Base-by-base conservation (phyloP, 768 basidiomycete genomes). In the Tulasnella sp. region DNA sequence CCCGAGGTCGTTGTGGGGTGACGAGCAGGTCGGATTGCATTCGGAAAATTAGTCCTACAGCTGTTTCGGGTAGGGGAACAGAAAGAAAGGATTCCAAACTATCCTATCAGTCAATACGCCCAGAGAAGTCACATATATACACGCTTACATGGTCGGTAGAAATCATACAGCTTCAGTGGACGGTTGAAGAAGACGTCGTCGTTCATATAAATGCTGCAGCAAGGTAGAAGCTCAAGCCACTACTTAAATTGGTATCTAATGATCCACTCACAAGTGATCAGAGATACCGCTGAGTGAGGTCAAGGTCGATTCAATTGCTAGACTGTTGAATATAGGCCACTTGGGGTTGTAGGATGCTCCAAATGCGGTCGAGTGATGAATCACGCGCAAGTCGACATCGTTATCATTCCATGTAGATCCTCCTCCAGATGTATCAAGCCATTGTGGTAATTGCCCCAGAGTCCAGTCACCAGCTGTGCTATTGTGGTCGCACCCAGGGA, bases 121-220 rank as follows among this genome's bases (percentile, higher is more conserved):
- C 23, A 29, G 3, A 30, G 2, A 27, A 50, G n/a, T 50, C 9
- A 8, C 5, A n/a, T 24, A n/a, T 3, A 24, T 26, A 32, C 41
- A 21, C 50, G 63, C 58, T 3, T 24, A 60, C 56, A 19, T 19
- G 34, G 24, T 3, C 32, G 30, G 41, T 47, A 60, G 34, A 56
- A 60, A 23, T 41, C 13, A 2, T n/a, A 21, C 9, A 42, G 19
- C 3, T 27, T 7, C 10, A 62, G 17, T 21, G 19, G 50, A 26
- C 26, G 26, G 29, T 58, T 50, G 9, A 68, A 47, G 64, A 67
- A 68, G 51, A 65, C 59, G 56, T 69, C 68, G 49, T 69, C 68
- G 59, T 69, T 69, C 51, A 62, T 63, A 34, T 63, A 63, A 21
- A 64, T 38, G 49, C 63, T 60, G 13, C 3, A 23, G 42, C 0